A percentile compares a stretch with the other conserved stretches of the same genome.
Conservation (phyloP, 257 asterid genomes). For the Parsonsia alboflavescens region DNA sequence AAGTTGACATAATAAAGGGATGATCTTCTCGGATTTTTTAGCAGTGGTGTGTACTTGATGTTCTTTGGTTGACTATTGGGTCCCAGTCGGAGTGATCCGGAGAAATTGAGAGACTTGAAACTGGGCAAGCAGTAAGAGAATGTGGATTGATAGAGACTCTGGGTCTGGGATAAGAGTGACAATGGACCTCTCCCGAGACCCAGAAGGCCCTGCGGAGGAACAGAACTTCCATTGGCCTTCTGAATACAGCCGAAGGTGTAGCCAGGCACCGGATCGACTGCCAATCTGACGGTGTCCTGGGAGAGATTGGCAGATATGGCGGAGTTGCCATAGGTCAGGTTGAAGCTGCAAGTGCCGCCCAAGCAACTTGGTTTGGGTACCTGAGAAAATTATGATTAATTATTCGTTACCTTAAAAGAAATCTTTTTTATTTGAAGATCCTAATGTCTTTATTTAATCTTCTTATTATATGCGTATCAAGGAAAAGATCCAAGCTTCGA, state of each 20-base stretch:
- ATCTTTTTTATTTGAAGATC: too few species aligned
- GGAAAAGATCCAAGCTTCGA: too few species aligned
- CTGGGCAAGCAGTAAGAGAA: slow-evolving; percentile 85
- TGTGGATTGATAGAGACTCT: slow-evolving; percentile 49
- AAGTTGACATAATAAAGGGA: slow-evolving; percentile 71
- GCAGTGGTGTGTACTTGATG: slow-evolving; percentile 55
- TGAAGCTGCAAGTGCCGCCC: slow-evolving; percentile 49
- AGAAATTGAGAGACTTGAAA: slow-evolving; percentile 48
- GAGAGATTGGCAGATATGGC: slow-evolving; percentile 44
- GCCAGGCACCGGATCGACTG: slow-evolving; percentile 40
- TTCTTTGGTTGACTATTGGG: slow-evolving; percentile 60
- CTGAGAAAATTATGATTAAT: slow-evolving; percentile 22
- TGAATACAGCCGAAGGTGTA: slow-evolving; percentile 64
- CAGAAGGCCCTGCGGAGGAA: slow-evolving; percentile 68
- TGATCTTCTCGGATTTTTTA: slow-evolving; percentile 65
- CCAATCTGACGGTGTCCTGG: slow-evolving; percentile 56
- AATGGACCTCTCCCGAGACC: slow-evolving; percentile 77
- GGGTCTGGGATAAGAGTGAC: slow-evolving; percentile 54
- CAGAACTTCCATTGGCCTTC: slow-evolving; percentile 41
- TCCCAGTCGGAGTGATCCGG: slow-evolving; percentile 64
- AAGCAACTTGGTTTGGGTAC: slow-evolving; percentile 54
- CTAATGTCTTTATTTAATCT: too few species aligned
- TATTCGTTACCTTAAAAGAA: too few species aligned
- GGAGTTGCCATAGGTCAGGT: slow-evolving; percentile 66
- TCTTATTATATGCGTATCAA: too few species aligned